A percentile compares a stretch with the other conserved stretches of the same genome.
These are phyloP conservation scores for Trametes meyenii DNA, from an alignment of 768 basidiomycete species.

Conservation along the genomic window DNA sequence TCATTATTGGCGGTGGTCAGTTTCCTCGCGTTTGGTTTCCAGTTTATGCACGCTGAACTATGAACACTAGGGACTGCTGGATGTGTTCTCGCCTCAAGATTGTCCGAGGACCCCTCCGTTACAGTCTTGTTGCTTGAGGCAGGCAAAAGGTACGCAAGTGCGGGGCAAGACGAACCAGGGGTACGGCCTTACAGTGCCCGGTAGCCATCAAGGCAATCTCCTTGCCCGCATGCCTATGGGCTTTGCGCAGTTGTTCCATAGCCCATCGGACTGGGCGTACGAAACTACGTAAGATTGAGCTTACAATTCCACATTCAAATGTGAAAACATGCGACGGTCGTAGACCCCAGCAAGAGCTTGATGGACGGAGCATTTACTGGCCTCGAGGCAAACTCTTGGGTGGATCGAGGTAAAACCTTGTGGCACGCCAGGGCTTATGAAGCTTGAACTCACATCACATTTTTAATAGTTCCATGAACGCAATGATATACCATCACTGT, in stretches of 20 bases:
- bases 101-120: conserved; percentile 53
- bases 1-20: background rate
- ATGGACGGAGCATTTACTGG: conserved; percentile 26
- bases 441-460: background rate
- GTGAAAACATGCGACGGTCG: background rate
- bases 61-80: conserved; percentile 52
- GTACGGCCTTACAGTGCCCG: background rate
- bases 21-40: background rate
- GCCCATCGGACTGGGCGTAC: conserved; percentile 45
- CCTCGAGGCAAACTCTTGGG: conserved; percentile 32
- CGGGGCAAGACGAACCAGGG: background rate
- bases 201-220: conserved; percentile 18
- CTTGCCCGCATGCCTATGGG: conserved; percentile 23
- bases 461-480: conserved; percentile 28
- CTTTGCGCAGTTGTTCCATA: conserved; percentile 42
- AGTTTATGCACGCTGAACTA: background rate
- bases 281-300: conserved; percentile 13
- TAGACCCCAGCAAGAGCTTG: conserved; percentile 24
- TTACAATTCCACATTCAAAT: background rate
- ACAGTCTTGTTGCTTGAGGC: conserved; percentile 59
- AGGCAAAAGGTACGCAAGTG: conserved; percentile 50
- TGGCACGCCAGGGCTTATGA: too few relatives aligned
- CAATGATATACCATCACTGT: conserved; percentile 29
- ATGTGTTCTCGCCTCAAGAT: conserved; percentile 57
- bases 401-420: conserved; percentile 27